Base-by-base conservation (phyloP, 257 asterid genomes). In the Buddleja alternifolia region DNA sequence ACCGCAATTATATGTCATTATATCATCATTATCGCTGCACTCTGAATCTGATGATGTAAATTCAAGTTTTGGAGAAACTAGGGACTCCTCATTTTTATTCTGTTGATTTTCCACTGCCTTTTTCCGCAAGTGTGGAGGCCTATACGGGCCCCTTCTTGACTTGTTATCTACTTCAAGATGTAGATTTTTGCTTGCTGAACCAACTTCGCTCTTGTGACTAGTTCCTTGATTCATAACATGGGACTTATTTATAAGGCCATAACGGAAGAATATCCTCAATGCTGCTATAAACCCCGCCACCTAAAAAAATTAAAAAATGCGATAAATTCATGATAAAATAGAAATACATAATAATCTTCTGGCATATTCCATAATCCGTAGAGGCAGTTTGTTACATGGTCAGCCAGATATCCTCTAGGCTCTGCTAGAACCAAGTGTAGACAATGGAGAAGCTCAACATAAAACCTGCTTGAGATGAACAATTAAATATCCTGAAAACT, bases 111-210 rank as follows among this genome's bases (percentile, higher is more conserved):
- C 79, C 60, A 67, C 56, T 42, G 54, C 73, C 58, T 84, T 84
- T 64, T 83, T 85, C 70, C 98, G 88, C 78, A 93, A 78, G 85
- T 90, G 98, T 44, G 98, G 98, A 65, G 97, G 98, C 76, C 88
- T 84, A 65, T 93, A 93, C 23, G 81, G 82, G 10, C 81, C 87
- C 42, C 73, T 62, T 60, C 73, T 69, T 32, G 90, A 73, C 86
- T 80, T 75, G 69, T 72, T 75, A 57, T 88, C 74, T 50, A 62
- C 84, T 42, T 75, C 75, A 61, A 54, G 67, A 52, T 65, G 72
- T 39, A 60, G 48, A 39, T 78, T 75, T 78, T 63, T 77, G 69
- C 70, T 76, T 60, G 79, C 67, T 20, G 85, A 75, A 57, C 50
- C 75, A 73, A 72, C 69, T 61, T 72, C 75, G 32, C 73, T 78